Percentiles rank a stretch among this genome's conserved stretches.
Evolutionary conservation across 805 yeast species (phyloP).

Genomic region (Ogataea pini): DNA sequence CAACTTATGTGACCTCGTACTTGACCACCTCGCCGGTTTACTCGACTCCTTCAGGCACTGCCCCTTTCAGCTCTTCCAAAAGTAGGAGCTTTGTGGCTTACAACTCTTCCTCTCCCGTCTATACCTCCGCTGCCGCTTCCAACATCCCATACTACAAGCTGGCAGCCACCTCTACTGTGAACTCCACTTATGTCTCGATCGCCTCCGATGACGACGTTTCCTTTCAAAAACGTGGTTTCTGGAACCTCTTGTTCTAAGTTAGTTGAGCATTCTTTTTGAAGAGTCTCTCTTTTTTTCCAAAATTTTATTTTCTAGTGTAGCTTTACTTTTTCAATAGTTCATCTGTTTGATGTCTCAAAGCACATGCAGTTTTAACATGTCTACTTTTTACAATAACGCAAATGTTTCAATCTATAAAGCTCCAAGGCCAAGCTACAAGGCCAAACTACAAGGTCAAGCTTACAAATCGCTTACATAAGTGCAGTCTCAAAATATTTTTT

Average conservation of each 20-base stretch:
- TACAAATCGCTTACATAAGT: too few species aligned
- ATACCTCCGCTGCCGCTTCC: slow-evolving; percentile 11
- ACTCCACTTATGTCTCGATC: slow-evolving; percentile 16
- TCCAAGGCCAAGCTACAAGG: too few species aligned
- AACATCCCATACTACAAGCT: slow-evolving; percentile 16
- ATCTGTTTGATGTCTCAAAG: too few species aligned
- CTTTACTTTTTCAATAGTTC: neutral
- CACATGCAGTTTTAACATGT: neutral
- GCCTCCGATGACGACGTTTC: slow-evolving; percentile 16
- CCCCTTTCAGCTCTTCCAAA: slow-evolving; percentile 9
- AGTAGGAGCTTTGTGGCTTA: slow-evolving; percentile 9
- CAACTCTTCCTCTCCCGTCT: slow-evolving; percentile 8
- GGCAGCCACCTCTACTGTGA: slow-evolving; percentile 10
- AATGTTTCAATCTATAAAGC: too few species aligned
- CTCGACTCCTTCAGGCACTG: slow-evolving; percentile 6
- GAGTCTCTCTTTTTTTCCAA: too few species aligned
- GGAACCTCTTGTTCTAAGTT: slow-evolving; percentile 20
- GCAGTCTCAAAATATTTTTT: neutral
- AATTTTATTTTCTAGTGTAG: slow-evolving; percentile 2
- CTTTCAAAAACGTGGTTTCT: slow-evolving; percentile 22
- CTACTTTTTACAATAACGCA: neutral
- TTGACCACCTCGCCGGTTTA: slow-evolving; percentile 15
- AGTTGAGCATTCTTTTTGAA: slow-evolving; percentile 3
- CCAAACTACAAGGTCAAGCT: too few species aligned
- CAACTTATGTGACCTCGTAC: slow-evolving; percentile 18